Percentiles rank a stretch among this genome's conserved stretches.
Evolutionary conservation across 1,284 basidiomycete species (phyloP).

Genomic region (Rhodotorula sp.): DNA sequence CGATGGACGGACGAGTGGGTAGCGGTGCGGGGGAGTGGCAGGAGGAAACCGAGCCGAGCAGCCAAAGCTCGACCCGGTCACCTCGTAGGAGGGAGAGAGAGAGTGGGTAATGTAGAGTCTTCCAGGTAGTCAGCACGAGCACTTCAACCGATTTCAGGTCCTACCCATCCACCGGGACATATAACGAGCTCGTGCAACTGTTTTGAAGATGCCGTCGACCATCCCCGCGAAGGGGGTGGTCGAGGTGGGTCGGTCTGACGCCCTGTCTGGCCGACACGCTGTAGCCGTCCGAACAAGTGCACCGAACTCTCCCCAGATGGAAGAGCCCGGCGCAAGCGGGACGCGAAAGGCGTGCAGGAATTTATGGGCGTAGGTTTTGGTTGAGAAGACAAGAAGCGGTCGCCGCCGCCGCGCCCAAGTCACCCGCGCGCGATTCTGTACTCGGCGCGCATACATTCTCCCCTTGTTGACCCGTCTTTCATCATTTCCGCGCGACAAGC

Average conservation of each 20-base stretch:
- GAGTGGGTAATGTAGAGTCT: conserved; percentile 10
- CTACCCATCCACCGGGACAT: conserved; percentile 28
- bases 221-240: neutral
- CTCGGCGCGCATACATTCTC: neutral
- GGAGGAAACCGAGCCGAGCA: neutral
- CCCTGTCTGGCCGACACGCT: conserved; percentile 28
- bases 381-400: neutral
- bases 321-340: neutral
- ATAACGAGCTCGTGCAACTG: conserved; percentile 20
- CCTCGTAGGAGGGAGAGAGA: neutral
- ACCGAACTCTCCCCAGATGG: neutral
- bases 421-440: neutral
- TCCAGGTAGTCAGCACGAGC: conserved; percentile 31
- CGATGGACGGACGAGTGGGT: neutral
- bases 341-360: conserved; percentile 26
- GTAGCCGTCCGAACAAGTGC: conserved; percentile 4
- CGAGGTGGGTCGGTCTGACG: conserved; percentile 14
- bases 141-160: conserved; percentile 32
- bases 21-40: too few relatives aligned
- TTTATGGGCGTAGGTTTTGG: conserved; percentile 22
- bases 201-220: conserved; percentile 20
- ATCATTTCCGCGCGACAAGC: too few relatives aligned
- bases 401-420: neutral
- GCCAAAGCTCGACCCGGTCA: neutral
- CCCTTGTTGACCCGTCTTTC: too few relatives aligned